Base-by-base conservation (phyloP, 2,329 filamentous ascomycete species). In the Venturia effusa region DNA sequence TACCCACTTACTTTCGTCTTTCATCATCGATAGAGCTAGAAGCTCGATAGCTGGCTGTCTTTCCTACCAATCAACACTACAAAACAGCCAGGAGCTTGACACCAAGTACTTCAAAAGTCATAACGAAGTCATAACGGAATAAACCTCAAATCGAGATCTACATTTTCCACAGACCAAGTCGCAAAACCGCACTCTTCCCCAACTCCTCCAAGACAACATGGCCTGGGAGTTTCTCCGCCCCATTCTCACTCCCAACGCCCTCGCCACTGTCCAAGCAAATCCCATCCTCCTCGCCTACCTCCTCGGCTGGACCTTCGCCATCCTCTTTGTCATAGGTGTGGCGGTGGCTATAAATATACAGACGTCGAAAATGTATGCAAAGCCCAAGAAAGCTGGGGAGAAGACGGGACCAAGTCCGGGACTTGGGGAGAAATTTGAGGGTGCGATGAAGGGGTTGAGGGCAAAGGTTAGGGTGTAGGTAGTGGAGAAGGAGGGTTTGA, bases 211-310 rank as follows among this genome's bases (percentile, higher is more conserved):
- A 62, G 27, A n/a, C 32, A 63, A 19, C 30, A 67, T 67, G 65
- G 54, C 66, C 2, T 67, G 59, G 61, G 65, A 66, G 63, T 67
- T 65, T 48, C 66, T 67, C 40, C 40, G 43, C 24, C 66, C 66
- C 7, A 61, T 67, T 59, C 64, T 67, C 34, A 67, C 66, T 13
- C 66, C 66, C 27, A 64, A 63, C 32, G 66, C 66, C 22, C 66
- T 67, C 45, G 65, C 65, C 5, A 66, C 66, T 19, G 65, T 67
- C 11, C 65, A 67, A 59, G 63, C 64, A 41, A 62, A 66, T 55
- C 64, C 66, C 19, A 41, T 64, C 51, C 64, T 66, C 32, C 65
- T 67, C 2, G 65, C 61, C 62, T 66, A 66, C 66, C 55, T 67
- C 32, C 27, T 63, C 22, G 61, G 48, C 6, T 63, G 64, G 59